Conservation (phyloP, 805 yeast genomes). For the Torulaspora microellipsoides region DNA sequence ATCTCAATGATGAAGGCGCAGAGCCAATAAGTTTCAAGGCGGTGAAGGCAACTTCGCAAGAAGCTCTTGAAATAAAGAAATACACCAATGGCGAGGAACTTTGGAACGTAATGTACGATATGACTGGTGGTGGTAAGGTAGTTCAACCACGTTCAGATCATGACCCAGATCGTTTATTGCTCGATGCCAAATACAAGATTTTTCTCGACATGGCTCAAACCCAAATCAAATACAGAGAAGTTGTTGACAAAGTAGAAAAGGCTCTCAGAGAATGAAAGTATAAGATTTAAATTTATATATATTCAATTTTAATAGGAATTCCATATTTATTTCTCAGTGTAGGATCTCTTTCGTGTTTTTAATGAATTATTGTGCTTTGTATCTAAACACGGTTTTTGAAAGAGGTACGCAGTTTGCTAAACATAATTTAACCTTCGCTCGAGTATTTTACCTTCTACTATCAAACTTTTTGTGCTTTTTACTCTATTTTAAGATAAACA, state of each 20-base stretch:
- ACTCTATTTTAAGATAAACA: too few species aligned
- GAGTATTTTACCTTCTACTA: too few species aligned
- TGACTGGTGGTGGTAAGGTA: conserved; percentile 80
- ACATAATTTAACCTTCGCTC: too few species aligned
- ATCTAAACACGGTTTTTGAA: too few species aligned
- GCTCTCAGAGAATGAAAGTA: not conserved
- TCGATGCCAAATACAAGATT: conserved; percentile 75
- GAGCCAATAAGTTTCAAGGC: conserved; percentile 57
- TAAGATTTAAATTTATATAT: not conserved
- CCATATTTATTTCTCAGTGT: too few species aligned
- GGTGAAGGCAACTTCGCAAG: conserved; percentile 48
- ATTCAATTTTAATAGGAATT: not conserved
- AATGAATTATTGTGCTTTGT: too few species aligned
- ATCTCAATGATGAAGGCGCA: conserved; percentile 45
- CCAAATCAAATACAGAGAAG: conserved; percentile 69
- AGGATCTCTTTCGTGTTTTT: too few species aligned
- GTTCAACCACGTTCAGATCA: conserved; percentile 58
- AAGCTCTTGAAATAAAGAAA: conserved; percentile 32
- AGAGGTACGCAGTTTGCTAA: too few species aligned
- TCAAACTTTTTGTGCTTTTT: too few species aligned
- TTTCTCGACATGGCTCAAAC: conserved; percentile 83
- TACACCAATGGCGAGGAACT: conserved; percentile 51
- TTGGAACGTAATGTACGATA: conserved; percentile 82
- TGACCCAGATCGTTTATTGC: conserved; percentile 63
- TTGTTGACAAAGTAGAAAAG: conserved; percentile 50